phyloP scores from a whole-genome alignment of 23 red algal species.

The Gracilaria gracilis region DNA sequence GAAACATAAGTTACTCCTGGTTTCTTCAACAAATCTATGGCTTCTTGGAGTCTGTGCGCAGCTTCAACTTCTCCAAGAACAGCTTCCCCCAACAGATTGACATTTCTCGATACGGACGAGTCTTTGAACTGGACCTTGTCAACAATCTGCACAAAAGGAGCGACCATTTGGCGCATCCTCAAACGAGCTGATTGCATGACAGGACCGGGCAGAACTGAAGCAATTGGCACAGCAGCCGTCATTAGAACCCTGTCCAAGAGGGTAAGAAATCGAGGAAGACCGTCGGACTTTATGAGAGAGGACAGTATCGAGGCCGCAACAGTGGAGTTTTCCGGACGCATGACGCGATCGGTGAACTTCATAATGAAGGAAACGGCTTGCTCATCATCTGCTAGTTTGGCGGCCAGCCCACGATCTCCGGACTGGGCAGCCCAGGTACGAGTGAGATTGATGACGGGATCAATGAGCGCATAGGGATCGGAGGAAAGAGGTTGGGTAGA shows the following conservation, averaged over 20 bases:
- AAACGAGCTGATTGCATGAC: conserved; percentile 47
- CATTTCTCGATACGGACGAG: conserved; percentile 35
- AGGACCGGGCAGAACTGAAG: conserved; percentile 15
- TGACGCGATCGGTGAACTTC: conserved; percentile 71
- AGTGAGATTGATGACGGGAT: not conserved
- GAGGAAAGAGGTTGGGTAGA: not conserved
- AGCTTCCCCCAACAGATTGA: conserved; percentile 65
- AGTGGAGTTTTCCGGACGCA: conserved; percentile 43
- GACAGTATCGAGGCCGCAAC: conserved; percentile 45
- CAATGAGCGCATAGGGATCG: not conserved
- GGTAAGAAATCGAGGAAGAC: conserved; percentile 35
- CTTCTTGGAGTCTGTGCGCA: conserved; percentile 10
- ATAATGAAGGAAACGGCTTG: conserved; percentile 58
- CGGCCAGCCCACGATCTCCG: conserved; percentile 1
- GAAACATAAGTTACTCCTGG: conserved; percentile 59
- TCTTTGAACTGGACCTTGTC: conserved; percentile 31
- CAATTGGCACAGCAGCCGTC: conserved; percentile 6
- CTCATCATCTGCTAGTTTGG: conserved; percentile 34
- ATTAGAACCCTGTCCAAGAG: conserved; percentile 36
- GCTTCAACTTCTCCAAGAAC: conserved; percentile 64
- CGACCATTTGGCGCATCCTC: conserved; percentile 51
- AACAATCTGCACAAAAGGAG: conserved; percentile 45
- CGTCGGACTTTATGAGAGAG: conserved; percentile 6
- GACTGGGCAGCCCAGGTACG: conserved; percentile 1
- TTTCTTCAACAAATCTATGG: conserved; percentile 56